Percentiles rank a stretch among this genome's conserved stretches.
These are phyloP conservation scores for Globisporangium takayamanum DNA, from an alignment of 352 stramenopile species.

Conservation along the genomic window DNA sequence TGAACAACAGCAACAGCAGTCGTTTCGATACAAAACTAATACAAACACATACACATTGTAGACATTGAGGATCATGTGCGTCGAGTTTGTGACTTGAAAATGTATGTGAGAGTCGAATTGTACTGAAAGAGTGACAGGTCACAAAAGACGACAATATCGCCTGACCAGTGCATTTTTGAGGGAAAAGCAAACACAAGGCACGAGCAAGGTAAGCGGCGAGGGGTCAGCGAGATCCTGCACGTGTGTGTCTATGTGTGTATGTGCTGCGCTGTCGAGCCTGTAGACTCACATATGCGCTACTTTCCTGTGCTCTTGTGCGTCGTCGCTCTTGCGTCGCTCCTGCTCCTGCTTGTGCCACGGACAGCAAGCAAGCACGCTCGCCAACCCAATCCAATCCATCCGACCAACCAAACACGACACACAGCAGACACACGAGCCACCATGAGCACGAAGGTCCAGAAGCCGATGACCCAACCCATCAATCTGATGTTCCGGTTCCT, in stretches of 20 bases:
- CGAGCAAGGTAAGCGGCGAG: conserved; percentile 2
- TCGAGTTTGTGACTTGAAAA: too few relatives aligned
- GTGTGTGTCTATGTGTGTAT: not conserved
- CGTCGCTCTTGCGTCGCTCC: too few relatives aligned
- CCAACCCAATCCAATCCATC: not conserved
- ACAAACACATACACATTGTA: too few relatives aligned
- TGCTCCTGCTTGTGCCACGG: too few relatives aligned
- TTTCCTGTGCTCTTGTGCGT: too few relatives aligned
- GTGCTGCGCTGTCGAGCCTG: not conserved
- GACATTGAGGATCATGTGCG: too few relatives aligned
- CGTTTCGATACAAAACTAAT: too few relatives aligned
- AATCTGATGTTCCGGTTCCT: conserved; percentile 99
- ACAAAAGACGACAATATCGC: too few relatives aligned
- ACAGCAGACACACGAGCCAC: conserved; percentile 16
- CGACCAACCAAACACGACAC: not conserved
- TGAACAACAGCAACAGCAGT: too few relatives aligned
- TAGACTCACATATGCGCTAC: not conserved
- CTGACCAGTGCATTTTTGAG: conserved; percentile 14
- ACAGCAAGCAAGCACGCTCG: too few relatives aligned
- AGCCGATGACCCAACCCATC: conserved; percentile 99
- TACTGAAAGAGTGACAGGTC: too few relatives aligned
- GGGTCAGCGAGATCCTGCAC: not conserved
- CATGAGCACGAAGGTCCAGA: conserved; percentile 95
- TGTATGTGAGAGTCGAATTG: not conserved
- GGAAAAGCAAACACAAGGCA: conserved; percentile 6